Percentiles rank a stretch among this genome's conserved stretches.
These are phyloP conservation scores for Leccinum griseonigrum DNA, from an alignment of 1,284 basidiomycete species.

Conservation along the genomic window DNA sequence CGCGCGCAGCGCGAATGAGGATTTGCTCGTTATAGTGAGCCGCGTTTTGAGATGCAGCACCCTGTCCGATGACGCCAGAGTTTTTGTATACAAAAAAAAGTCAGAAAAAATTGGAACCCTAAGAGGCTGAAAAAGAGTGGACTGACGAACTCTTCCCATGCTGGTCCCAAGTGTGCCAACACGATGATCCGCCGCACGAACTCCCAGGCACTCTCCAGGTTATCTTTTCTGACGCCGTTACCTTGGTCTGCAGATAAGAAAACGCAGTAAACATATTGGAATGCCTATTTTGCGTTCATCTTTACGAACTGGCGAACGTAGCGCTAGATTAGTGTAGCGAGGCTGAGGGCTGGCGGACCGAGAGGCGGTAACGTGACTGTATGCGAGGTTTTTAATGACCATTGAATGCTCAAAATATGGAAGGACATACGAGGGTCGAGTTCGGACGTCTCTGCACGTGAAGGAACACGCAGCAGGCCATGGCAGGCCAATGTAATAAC, in stretches of 20 bases:
- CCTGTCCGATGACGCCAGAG: constrained; percentile 80
- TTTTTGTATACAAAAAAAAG: constrained; percentile 43
- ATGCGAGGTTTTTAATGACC: not conserved
- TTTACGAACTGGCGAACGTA: constrained; percentile 91
- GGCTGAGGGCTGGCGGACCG: constrained; percentile 70
- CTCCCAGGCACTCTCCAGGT: constrained; percentile 84
- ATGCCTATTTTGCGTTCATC: constrained; percentile 87
- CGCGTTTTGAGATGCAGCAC: constrained; percentile 66
- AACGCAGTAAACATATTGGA: constrained; percentile 94
- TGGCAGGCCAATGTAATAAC: constrained; percentile 93
- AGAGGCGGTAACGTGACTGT: constrained; percentile 65
- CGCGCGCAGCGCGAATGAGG: constrained; percentile 76
- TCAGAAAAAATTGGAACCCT: constrained; percentile 5
- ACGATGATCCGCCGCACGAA: constrained; percentile 88
- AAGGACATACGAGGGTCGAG: constrained; percentile 69
- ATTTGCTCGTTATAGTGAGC: constrained; percentile 82
- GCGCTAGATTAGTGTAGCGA: constrained; percentile 87
- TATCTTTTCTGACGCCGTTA: constrained; percentile 72
- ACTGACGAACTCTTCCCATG: constrained; percentile 86
- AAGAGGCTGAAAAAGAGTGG: not conserved
- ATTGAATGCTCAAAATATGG: not conserved
- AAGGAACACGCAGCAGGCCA: constrained; percentile 84
- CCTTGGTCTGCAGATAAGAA: constrained; percentile 79
- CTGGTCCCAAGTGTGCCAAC: constrained; percentile 78
- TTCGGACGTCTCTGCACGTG: constrained; percentile 76